Evolutionary conservation across 2,329 filamentous ascomycete genomes (phyloP).

Genomic region (Escovopsis weberi): DNA sequence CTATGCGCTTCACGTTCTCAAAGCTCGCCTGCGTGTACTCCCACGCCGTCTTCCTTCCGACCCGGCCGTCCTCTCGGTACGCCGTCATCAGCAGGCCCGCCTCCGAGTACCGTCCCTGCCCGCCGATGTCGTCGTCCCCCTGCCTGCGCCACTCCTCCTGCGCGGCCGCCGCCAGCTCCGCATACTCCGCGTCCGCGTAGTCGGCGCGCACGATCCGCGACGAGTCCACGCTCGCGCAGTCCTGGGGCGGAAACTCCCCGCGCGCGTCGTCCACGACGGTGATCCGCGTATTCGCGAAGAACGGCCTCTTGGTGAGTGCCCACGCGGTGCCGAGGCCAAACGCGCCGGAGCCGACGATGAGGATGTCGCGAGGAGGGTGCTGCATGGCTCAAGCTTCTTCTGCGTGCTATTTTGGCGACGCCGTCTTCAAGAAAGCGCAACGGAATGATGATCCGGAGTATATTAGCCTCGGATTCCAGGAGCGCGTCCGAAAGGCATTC

Average conservation of each 20-base stretch:
- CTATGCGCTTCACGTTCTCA: slow-evolving; percentile 43
- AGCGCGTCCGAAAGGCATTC: no score
- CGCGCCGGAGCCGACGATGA: slow-evolving; percentile 56
- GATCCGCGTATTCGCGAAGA: slow-evolving; percentile 37
- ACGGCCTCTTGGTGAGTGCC: slow-evolving; percentile 48
- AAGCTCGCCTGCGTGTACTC: slow-evolving; percentile 47
- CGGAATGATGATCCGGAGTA: no score
- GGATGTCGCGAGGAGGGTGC: slow-evolving; percentile 32
- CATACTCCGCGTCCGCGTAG: slow-evolving; percentile 69
- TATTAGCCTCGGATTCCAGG: no score
- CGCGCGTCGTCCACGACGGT: slow-evolving; percentile 44
- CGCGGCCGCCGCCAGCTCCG: slow-evolving; percentile 55
- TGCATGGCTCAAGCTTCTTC: slow-evolving; percentile 12
- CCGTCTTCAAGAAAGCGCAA: no score
- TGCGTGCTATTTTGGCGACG: no score
- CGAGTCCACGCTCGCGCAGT: slow-evolving; percentile 46
- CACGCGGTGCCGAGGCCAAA: slow-evolving; percentile 50
- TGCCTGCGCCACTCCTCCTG: slow-evolving; percentile 53
- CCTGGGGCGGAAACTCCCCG: slow-evolving; percentile 38
- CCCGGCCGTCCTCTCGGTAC: slow-evolving; percentile 23
- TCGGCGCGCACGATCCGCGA: slow-evolving; percentile 56
- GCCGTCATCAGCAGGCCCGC: slow-evolving; percentile 52
- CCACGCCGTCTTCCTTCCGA: slow-evolving; percentile 29
- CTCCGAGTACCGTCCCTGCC: slow-evolving; percentile 54
- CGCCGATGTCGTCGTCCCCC: slow-evolving; percentile 41